Base-by-base conservation (phyloP, 108 stramenopile genomes). In the Discostella pseudostelligera region DNA sequence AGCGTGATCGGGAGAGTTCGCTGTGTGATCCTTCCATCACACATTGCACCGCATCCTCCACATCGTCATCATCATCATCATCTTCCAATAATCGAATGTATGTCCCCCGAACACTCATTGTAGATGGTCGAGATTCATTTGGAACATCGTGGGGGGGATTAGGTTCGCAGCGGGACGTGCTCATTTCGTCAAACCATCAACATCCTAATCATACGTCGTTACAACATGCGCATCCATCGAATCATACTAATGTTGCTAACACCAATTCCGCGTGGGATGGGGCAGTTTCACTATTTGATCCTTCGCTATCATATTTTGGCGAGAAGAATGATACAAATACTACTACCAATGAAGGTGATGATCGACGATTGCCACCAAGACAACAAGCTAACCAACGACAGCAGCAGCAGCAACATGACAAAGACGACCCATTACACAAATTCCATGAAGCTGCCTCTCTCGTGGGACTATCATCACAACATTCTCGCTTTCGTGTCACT, bases 51-150 rank as follows among this genome's bases (percentile, higher is more conserved):
- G 4, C 39, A 3, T 21, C 48, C 3, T 14, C 56, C 13, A 55
- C 65, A 20, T 62, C 61, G 2, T 51, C 48, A 8, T 47, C 8
- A n/a, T 16, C 17, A 8, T 24, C 16, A 14, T 21, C 46, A 48
- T n/a, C n/a, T n/a, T n/a, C n/a, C n/a, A n/a, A n/a, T n/a, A 20
- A 70, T 2, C 42, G 70, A 28, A 39, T 62, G 14, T 79, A 75
- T 43, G 86, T 87, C 13, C 87, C 90, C 0, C 78, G 90, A 12
- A 82, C 69, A 8, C 45, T 91, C n/a, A 64, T 91, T 53, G 63
- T 92, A 13, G 90, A 92, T 59, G 81, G 78, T n/a, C 29, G 61
- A 28, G 59, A 79, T 63, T 67, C 65, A 11, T 79, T 73, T 22
- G 67, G 54, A 1, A 29, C 16, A 3, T 13, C 44, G 13, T 62